Evolutionary conservation across 805 yeast species (phyloP), one percentile per base, ranked within the genome.

Genomic region (Jamesozyma hellenica): DNA sequence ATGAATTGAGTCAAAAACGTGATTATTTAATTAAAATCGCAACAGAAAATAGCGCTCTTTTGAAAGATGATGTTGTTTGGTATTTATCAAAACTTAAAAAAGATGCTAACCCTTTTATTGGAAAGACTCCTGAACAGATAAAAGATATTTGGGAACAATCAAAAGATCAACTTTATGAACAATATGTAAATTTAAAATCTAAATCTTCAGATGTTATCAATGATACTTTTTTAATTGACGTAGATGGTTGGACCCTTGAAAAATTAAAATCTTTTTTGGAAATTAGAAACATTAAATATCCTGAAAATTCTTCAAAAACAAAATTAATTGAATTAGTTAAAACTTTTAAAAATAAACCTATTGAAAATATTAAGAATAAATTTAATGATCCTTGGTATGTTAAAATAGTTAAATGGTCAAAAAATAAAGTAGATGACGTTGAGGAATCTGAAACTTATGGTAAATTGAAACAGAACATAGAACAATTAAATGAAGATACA

Each of bases 191-290:
- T 53, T 21, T 40, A 13, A 48, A 55, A 21, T 49, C 51, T n/a
- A 51, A 48, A 26, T 58, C 52, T 34, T 65, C 60, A 19, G 57
- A 65, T 27, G 44, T 64, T 7, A 56, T 69, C 50, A 67, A 67
- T 51, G 70, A 68, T 44, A 67, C 73, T 1, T 70, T 72, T 46
- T 53, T 68, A 35, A 56, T 67, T 32, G 72, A 69, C 28, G 55
- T 71, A 36, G 70, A 70, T 33, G 50, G 52, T 10, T 72, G 77
- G 77, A 58, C 72, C 16, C 67, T 67, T 47, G 67, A 63, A 15
- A 64, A 67, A 40, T 57, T 72, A 42, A 66, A 56, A 45, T 53
- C 61, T 4, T 72, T 68, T 42, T 51, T 72, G 31, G 59, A 62
- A 23, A 53, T 64, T 2, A 65, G 76, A 43, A 65, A 61, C 26